phyloP scores from a whole-genome alignment of 371 early-diverging fungal genomes.

The Rhizopus microsporus region DNA sequence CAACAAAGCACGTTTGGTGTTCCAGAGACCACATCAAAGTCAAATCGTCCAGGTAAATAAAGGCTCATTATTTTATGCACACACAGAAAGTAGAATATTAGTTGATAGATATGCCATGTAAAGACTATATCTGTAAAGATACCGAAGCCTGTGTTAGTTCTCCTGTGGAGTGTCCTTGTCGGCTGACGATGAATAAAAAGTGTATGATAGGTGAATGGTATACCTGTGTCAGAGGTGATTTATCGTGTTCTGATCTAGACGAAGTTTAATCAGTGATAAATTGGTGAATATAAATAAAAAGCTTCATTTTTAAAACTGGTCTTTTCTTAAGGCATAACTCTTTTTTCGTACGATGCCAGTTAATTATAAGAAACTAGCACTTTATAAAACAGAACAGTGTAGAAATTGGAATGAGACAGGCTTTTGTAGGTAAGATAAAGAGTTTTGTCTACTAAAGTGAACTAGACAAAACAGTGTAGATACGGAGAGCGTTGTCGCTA shows the following conservation, averaged over 20 bases:
- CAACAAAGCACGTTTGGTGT: no score
- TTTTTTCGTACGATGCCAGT: no score
- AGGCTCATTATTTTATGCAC: neutral
- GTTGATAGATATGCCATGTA: conserved; percentile 17
- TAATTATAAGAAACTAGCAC: conserved; percentile 56
- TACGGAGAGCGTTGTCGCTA: conserved; percentile 95
- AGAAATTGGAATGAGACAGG: conserved; percentile 80
- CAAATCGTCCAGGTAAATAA: no score
- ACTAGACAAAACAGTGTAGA: conserved; percentile 22
- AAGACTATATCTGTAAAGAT: conserved; percentile 17
- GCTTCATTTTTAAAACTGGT: neutral
- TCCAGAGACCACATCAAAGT: no score
- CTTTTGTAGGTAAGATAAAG: conserved; percentile 61
- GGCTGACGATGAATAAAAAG: conserved; percentile 14
- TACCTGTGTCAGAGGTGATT: conserved; percentile 22
- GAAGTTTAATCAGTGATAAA: neutral
- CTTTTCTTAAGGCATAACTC: neutral
- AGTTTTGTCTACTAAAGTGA: neutral
- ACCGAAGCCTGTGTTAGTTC: conserved; percentile 20
- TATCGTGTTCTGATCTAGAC: conserved; percentile 6
- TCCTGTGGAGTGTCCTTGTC: conserved; percentile 28
- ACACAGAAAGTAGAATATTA: neutral
- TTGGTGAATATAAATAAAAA: neutral
- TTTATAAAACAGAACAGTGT: conserved; percentile 96
- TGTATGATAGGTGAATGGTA: conserved; percentile 28